These are phyloP conservation scores for Rugosomyces carneus DNA, from an alignment of 1,284 basidiomycete species.

Conservation along the genomic window DNA sequence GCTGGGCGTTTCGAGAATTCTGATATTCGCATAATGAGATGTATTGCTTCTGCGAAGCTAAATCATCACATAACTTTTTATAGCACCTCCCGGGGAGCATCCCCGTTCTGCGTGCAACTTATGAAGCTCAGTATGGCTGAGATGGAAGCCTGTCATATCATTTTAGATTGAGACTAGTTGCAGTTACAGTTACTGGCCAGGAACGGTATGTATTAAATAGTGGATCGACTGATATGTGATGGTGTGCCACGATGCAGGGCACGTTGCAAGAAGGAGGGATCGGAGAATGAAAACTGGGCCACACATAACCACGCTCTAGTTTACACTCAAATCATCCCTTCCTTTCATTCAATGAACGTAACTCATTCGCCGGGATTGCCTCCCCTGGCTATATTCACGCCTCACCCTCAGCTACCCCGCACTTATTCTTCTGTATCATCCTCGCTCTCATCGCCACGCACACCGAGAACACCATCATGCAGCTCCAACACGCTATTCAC, in stretches of 20 bases:
- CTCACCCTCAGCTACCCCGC: slow-evolving; percentile 42
- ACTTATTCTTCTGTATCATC: slow-evolving; percentile 37
- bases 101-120: too few species aligned
- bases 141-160: too few species aligned
- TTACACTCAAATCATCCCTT: slow-evolving; percentile 5
- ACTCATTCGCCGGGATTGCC: slow-evolving; percentile 28
- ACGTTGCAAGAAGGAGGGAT: slow-evolving; percentile 25
- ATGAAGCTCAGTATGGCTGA: too few species aligned
- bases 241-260: slow-evolving; percentile 25
- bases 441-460: slow-evolving; percentile 38
- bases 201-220: too few species aligned
- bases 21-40: too few species aligned
- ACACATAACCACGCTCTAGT: slow-evolving; percentile 14
- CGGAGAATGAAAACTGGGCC: slow-evolving; percentile 16
- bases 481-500: slow-evolving; percentile 44
- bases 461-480: slow-evolving; percentile 36
- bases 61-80: too few species aligned
- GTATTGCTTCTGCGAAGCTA: too few species aligned
- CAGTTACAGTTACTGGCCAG: too few species aligned
- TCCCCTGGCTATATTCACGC: slow-evolving; percentile 47
- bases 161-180: too few species aligned
- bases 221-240: background rate
- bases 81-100: too few species aligned
- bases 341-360: slow-evolving; percentile 22
- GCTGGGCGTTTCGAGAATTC: too few species aligned